Percentiles rank a stretch among this genome's conserved stretches.
Evolutionary conservation across 306 rosid genomes (phyloP).

Genomic region (Cyamopsis tetragonoloba): DNA sequence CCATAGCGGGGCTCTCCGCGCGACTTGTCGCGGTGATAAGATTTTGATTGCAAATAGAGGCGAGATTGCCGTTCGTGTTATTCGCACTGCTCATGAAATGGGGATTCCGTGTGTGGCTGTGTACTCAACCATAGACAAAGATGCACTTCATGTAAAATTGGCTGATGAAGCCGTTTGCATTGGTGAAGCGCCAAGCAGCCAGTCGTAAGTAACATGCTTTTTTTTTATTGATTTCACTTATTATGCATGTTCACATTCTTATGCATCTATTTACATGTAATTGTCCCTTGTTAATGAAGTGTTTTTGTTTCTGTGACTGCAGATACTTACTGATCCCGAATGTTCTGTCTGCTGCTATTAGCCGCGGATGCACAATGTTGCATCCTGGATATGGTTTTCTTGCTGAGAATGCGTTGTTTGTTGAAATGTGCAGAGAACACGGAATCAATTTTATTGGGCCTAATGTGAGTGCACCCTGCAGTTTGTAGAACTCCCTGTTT

Average conservation of each 20-base stretch:
- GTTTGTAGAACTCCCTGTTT: not conserved
- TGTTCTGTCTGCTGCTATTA: conserved; percentile 83
- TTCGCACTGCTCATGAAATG: conserved; percentile 92
- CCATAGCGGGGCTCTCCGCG: conserved; percentile 48
- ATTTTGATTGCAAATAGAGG: conserved; percentile 92
- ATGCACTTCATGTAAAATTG: conserved; percentile 92
- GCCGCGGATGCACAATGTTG: conserved; percentile 79
- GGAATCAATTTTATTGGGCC: conserved; percentile 98
- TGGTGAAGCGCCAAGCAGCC: conserved; percentile 94
- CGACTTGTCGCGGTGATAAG: conserved; percentile 53
- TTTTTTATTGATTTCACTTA: not conserved
- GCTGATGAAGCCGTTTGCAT: conserved; percentile 97
- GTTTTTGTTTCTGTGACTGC: not conserved
- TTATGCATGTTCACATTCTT: not conserved
- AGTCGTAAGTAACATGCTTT: conserved; percentile 49
- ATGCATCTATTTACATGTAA: not conserved
- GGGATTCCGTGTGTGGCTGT: conserved; percentile 99
- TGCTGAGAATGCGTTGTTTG: conserved; percentile 92
- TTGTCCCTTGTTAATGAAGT: not conserved
- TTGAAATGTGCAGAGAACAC: conserved; percentile 89
- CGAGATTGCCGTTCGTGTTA: conserved; percentile 93
- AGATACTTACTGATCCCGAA: conserved; percentile 82
- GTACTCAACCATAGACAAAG: conserved; percentile 92
- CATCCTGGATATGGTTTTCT: conserved; percentile 99
- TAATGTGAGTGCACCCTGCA: conserved; percentile 47